A percentile compares a stretch with the other conserved stretches of the same genome.
These are phyloP conservation scores for Aspergillus affinis DNA, from an alignment of 495 filamentous ascomycete species.

Conservation along the genomic window DNA sequence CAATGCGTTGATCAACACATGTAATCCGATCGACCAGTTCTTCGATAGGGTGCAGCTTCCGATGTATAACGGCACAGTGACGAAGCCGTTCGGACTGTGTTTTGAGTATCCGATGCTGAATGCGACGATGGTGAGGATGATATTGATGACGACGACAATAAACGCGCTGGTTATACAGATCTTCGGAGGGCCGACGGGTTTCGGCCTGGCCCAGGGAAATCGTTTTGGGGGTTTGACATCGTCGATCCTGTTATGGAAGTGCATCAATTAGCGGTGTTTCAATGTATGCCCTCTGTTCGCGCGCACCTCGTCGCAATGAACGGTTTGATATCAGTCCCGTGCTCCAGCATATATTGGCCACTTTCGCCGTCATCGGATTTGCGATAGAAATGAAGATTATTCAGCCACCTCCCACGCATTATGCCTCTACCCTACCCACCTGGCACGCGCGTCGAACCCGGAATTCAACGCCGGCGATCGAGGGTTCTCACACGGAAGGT, in stretches of 20 bases:
- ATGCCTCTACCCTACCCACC: not conserved
- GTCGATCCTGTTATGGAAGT: not conserved
- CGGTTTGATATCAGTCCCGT: not conserved
- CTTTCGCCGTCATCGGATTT: not conserved
- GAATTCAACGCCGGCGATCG: no score
- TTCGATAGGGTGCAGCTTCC: slow-evolving; percentile 2
- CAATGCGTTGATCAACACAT: slow-evolving; percentile 35
- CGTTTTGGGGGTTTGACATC: not conserved
- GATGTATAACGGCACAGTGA: not conserved
- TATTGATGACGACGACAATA: not conserved
- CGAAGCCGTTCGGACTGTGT: not conserved
- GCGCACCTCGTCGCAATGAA: not conserved
- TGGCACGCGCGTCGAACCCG: no score
- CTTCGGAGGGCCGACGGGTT: not conserved
- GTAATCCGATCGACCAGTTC: slow-evolving; percentile 20
- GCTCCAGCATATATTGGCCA: not conserved
- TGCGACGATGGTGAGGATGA: not conserved
- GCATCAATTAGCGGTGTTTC: not conserved
- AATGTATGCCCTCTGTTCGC: no score
- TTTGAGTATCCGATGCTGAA: not conserved
- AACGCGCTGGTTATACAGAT: not conserved
- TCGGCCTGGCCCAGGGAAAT: not conserved
- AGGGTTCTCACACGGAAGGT: no score
- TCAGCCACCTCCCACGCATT: not conserved
- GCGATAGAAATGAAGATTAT: not conserved